Conservation (phyloP, 768 basidiomycete species). For the Leccinellum rugosiceps region DNA sequence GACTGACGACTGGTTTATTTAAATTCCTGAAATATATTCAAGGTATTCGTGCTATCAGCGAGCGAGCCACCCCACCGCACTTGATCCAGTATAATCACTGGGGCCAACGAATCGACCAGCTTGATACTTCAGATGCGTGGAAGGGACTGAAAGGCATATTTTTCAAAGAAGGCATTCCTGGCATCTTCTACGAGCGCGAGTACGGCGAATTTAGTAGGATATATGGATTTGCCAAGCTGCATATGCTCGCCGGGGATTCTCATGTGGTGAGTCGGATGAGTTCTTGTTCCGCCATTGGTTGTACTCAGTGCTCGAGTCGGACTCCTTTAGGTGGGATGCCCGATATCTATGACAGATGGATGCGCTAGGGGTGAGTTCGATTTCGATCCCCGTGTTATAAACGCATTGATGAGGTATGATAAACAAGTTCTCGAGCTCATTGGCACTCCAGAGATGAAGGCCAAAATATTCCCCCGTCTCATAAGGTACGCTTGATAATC, state of each 20-base stretch:
- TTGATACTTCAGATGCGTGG: slow-evolving; percentile 76
- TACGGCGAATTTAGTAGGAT: slow-evolving; percentile 58
- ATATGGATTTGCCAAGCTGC: slow-evolving; percentile 63
- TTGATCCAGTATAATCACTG: slow-evolving; percentile 74
- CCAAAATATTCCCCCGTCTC: slow-evolving; percentile 54
- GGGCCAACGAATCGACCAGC: slow-evolving; percentile 61
- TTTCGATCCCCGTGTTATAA: neutral
- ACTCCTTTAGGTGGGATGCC: slow-evolving; percentile 57
- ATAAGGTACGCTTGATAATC: slow-evolving; percentile 43
- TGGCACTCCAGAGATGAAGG: slow-evolving; percentile 59
- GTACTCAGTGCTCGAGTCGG: neutral
- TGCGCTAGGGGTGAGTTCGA: slow-evolving; percentile 50
- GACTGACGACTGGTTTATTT: neutral
- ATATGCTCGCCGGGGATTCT: slow-evolving; percentile 60
- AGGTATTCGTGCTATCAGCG: slow-evolving; percentile 53
- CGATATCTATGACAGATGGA: slow-evolving; percentile 79
- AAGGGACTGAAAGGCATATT: slow-evolving; percentile 57
- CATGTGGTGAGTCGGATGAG: slow-evolving; percentile 46
- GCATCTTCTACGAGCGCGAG: slow-evolving; percentile 64
- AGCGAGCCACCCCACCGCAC: slow-evolving; percentile 45
- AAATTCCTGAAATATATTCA: neutral
- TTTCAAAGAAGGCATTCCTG: slow-evolving; percentile 65
- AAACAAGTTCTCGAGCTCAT: slow-evolving; percentile 57
- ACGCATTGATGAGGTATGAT: neutral
- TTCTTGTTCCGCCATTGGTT: neutral